phyloP scores from a whole-genome alignment of 768 basidiomycete genomes.

The Auriculariales sp. region DNA sequence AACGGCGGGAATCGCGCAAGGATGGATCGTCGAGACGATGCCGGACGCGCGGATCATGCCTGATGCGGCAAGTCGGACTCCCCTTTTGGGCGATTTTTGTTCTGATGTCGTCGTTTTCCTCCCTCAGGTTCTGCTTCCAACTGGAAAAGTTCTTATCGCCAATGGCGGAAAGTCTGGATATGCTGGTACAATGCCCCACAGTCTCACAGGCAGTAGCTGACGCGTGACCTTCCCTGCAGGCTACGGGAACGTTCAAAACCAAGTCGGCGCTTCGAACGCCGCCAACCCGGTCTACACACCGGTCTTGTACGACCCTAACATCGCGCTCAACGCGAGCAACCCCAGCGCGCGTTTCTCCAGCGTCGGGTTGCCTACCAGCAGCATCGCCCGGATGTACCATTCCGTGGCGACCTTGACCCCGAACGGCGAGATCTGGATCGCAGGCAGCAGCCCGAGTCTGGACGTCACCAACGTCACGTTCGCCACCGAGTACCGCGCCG shows the following conservation, averaged over 20 bases:
- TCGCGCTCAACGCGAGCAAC: constrained; percentile 13
- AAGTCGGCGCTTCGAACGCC: constrained; percentile 66
- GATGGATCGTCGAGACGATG: constrained; percentile 68
- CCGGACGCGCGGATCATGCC: constrained; percentile 63
- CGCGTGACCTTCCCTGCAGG: constrained; percentile 37
- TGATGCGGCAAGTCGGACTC: constrained; percentile 30
- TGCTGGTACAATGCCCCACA: not conserved
- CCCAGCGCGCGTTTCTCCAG: constrained; percentile 43
- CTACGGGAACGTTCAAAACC: constrained; percentile 57
- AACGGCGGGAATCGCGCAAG: constrained; percentile 43
- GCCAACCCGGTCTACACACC: constrained; percentile 56
- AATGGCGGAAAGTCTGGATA: constrained; percentile 57
- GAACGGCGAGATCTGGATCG: constrained; percentile 55
- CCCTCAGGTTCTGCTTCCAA: constrained; percentile 46
- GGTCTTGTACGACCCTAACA: constrained; percentile 51
- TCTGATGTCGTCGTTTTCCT: not conserved
- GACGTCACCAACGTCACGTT: constrained; percentile 60
- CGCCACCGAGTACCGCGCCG: constrained; percentile 80
- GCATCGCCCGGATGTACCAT: constrained; percentile 66
- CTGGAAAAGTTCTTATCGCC: constrained; percentile 55
- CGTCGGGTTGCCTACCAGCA: constrained; percentile 43
- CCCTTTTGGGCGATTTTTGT: not conserved
- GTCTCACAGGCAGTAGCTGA: not conserved
- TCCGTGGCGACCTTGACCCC: constrained; percentile 74
- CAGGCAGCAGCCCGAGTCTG: constrained; percentile 74